Percentiles rank a stretch among this genome's conserved stretches.
phyloP scores from a whole-genome alignment of 352 stramenopile species.

The Plasmopara viticola region DNA sequence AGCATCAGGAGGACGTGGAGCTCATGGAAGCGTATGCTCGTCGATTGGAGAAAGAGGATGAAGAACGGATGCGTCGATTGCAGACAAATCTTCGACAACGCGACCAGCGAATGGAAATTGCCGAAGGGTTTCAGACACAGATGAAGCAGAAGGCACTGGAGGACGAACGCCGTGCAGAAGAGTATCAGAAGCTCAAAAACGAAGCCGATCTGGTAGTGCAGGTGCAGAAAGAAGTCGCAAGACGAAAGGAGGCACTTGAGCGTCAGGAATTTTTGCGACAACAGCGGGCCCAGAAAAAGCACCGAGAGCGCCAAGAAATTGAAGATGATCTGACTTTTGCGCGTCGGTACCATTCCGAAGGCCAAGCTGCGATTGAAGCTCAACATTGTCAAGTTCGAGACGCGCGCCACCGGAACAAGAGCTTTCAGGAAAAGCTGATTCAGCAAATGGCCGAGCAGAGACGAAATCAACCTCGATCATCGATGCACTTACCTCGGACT shows the following conservation, averaged over 20 bases:
- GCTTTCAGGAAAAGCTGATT: conserved; percentile 54
- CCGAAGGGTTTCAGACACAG: too few relatives aligned
- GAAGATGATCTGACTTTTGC: conserved; percentile 59
- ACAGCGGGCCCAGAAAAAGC: too few relatives aligned
- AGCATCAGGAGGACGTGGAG: conserved; percentile 56
- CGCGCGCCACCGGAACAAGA: conserved; percentile 43
- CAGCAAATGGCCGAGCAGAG: conserved; percentile 61
- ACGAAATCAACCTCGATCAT: conserved; percentile 37
- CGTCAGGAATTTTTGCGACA: too few relatives aligned
- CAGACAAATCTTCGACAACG: conserved; percentile 40
- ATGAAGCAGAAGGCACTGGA: too few relatives aligned
- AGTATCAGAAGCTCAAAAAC: too few relatives aligned
- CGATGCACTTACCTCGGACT: conserved; percentile 45
- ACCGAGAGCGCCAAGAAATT: conserved; percentile 1
- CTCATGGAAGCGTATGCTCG: conserved; percentile 66
- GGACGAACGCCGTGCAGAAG: too few relatives aligned
- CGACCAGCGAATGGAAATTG: conserved; percentile 21
- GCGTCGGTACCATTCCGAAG: conserved; percentile 40
- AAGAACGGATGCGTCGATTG: conserved; percentile 39
- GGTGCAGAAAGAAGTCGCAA: too few relatives aligned
- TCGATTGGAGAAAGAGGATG: conserved; percentile 48
- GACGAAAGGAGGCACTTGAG: too few relatives aligned
- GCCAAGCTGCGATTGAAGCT: conserved; percentile 34
- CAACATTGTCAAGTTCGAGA: conserved; percentile 31
- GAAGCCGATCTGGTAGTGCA: too few relatives aligned